These are phyloP conservation scores for Xanthoceras sorbifolium DNA, from an alignment of 345 rosid genomes.

Conservation along the genomic window DNA sequence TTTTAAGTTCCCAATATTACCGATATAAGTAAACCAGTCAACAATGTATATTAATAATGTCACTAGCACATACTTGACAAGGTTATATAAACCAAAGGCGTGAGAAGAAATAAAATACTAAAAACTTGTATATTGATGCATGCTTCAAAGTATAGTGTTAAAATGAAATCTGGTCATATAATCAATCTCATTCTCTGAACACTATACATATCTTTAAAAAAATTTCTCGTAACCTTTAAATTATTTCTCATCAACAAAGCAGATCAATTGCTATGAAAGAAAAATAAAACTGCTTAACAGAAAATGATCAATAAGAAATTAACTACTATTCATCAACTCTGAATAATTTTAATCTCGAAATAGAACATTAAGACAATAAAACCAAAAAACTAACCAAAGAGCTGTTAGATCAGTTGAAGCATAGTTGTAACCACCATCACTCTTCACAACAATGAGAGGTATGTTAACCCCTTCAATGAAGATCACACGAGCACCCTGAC, in stretches of 20 bases:
- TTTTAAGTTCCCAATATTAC: not conserved
- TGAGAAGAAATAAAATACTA: too few species aligned
- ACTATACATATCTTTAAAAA: too few species aligned
- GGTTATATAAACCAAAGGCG: not conserved
- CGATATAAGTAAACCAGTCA: not conserved
- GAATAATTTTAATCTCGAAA: not conserved
- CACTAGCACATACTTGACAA: not conserved
- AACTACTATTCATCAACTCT: not conserved
- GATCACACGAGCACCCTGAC: constrained; percentile 92
- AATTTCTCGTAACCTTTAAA: not conserved
- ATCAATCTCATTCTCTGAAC: not conserved
- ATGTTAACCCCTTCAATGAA: constrained; percentile 70
- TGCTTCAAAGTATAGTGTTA: too few species aligned
- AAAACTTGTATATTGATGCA: too few species aligned
- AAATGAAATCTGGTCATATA: too few species aligned
- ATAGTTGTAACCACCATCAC: constrained; percentile 95
- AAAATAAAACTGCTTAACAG: not conserved
- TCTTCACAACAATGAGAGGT: constrained; percentile 96
- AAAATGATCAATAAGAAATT: not conserved
- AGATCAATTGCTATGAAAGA: not conserved
- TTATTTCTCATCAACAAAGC: not conserved
- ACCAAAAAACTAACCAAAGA: constrained; percentile 60
- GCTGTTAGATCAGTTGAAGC: constrained; percentile 96
- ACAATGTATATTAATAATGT: not conserved
- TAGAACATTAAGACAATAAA: not conserved